These are phyloP conservation scores for Hydrangea macrophylla DNA, from an alignment of 148 eudicot genomes.

Conservation along the genomic window DNA sequence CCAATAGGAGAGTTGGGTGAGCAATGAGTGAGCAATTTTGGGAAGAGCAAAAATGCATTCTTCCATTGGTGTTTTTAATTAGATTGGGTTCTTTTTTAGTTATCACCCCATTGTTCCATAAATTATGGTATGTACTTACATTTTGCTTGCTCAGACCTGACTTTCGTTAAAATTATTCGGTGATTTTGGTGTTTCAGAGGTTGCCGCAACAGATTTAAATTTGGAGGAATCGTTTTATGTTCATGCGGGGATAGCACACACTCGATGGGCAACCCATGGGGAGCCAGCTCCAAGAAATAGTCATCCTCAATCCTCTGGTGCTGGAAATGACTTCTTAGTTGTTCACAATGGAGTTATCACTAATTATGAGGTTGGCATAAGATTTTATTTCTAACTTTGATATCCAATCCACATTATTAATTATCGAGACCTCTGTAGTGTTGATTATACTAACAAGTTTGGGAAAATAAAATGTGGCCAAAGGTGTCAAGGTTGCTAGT, in stretches of 20 bases:
- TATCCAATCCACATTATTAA: no score
- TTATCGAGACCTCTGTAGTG: no score
- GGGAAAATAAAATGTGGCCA: no score
- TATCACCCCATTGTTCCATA: no score
- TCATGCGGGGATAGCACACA: constrained; percentile 98
- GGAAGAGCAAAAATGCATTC: no score
- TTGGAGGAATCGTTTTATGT: constrained; percentile 75
- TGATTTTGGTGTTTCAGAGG: constrained; percentile 51
- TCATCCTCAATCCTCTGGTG: constrained; percentile 92
- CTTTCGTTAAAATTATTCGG: background rate
- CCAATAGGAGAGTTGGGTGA: no score
- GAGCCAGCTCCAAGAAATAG: constrained; percentile 96
- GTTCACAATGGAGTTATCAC: constrained; percentile 97
- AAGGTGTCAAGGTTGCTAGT: no score
- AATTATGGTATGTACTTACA: background rate
- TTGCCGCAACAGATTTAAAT: constrained; percentile 61
- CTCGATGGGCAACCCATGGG: constrained; percentile 99
- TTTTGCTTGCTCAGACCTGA: background rate
- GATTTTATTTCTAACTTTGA: background rate
- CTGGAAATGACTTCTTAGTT: constrained; percentile 81
- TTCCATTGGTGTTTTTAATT: no score
- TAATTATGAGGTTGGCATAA: constrained; percentile 69
- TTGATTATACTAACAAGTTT: no score
- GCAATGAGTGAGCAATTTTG: no score
- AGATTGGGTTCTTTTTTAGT: no score